Conservation (phyloP, 441 rosid genomes). For the Jatropha multifida region DNA sequence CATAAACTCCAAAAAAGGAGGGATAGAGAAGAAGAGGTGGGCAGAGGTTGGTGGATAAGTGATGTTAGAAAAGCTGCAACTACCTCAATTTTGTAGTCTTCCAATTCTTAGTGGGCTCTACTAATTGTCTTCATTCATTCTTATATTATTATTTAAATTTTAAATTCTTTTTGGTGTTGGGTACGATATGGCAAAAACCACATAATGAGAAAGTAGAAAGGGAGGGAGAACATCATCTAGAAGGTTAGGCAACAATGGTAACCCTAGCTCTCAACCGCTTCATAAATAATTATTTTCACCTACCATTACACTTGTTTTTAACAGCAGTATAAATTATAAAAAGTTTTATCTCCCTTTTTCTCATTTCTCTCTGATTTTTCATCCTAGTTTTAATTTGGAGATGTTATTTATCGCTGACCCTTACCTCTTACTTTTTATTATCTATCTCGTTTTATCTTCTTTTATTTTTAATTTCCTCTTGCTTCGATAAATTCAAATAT, state of each 20-base stretch:
- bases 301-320: too few relatives aligned
- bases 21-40: neutral
- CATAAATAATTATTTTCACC: too few relatives aligned
- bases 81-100: neutral
- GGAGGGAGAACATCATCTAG: neutral
- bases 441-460: too few relatives aligned
- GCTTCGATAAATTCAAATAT: too few relatives aligned
- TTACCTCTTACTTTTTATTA: too few relatives aligned
- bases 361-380: too few relatives aligned
- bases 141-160: neutral
- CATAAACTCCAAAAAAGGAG: neutral
- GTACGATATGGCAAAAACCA: neutral
- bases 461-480: too few relatives aligned
- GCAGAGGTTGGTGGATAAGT: conserved; percentile 18
- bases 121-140: neutral
- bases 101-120: neutral
- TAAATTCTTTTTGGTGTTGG: neutral
- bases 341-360: too few relatives aligned
- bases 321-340: too few relatives aligned
- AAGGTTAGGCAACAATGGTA: neutral
- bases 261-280: too few relatives aligned
- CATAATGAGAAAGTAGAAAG: neutral
- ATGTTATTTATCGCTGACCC: too few relatives aligned
- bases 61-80: conserved; percentile 14
- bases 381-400: too few relatives aligned